phyloP scores from a whole-genome alignment of 225 moss, liverwort and hornwort genomes.

The Pleurozium schreberi region DNA sequence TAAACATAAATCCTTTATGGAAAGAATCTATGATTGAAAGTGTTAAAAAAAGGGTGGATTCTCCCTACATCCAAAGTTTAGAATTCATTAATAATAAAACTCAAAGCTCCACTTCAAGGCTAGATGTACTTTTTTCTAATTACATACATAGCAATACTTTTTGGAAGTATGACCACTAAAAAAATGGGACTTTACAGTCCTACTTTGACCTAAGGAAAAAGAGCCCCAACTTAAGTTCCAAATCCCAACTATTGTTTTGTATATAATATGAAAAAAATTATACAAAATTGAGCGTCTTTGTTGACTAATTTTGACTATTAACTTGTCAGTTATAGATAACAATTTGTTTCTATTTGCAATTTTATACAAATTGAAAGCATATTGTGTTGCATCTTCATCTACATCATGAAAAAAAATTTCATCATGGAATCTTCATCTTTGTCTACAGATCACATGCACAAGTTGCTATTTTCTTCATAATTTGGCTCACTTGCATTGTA shows the following conservation, averaged over 20 bases:
- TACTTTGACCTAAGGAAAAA: rapidly evolving
- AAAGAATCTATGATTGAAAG: rapidly evolving
- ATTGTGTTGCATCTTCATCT: too few species aligned
- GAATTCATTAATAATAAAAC: not conserved
- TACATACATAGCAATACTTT: not conserved
- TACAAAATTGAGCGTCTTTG: rapidly evolving
- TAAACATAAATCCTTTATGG: too few species aligned
- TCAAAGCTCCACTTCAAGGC: rapidly evolving
- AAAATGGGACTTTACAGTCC: rapidly evolving
- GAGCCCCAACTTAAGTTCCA: rapidly evolving
- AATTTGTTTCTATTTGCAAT: too few species aligned
- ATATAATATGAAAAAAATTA: not conserved
- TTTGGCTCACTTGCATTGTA: not conserved
- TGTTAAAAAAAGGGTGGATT: rapidly evolving
- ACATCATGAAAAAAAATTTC: too few species aligned
- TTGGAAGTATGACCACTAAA: rapidly evolving
- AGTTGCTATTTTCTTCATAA: too few species aligned
- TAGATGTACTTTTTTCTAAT: not conserved
- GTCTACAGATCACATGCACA: too few species aligned
- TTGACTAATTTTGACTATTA: too few species aligned
- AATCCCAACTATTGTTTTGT: not conserved
- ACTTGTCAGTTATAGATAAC: not conserved
- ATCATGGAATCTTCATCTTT: too few species aligned
- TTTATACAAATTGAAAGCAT: too few species aligned
- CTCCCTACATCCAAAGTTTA: not conserved